Evolutionary conservation across 257 asterid species (phyloP), one percentile per base, ranked within the genome.

Genomic region (Nicotiana noctiflora): DNA sequence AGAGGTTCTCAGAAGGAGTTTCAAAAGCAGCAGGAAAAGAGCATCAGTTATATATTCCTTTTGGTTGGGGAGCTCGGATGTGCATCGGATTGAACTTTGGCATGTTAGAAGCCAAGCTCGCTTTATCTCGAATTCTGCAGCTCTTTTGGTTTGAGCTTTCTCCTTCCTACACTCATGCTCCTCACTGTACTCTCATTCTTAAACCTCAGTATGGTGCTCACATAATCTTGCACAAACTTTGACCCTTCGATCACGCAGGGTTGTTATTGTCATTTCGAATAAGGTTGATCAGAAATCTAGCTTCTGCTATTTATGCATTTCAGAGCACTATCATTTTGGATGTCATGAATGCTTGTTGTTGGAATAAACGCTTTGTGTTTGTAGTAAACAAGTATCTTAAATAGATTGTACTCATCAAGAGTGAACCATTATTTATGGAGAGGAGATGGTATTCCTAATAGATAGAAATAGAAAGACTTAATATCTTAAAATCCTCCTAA

Each of bases 21-120:
- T 8, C 84, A 0, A 81, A 81, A 9, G 84, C 83, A 0, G 37
- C 59, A 8, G 46, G 11, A 7, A 70, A 53, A 55, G 80, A 53
- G 13, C 37, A 10, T 40, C 46, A 40, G 6, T 1, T 72, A 55
- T 80, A 44, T 34, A 66, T 64, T 17, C 77, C 83, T 1, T 80
- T 80, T 17, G 83, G 83, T 52, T 80, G 83, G 83, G 83, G 83
- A 19, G n/a, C 83, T 3, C 51, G 83, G 2, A 49, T 63, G 13
- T 80, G 83, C 55, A 15, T 80, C 0, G 79, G 83, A 1, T 8
- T 40, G n/a, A 66, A 40, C 14, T 80, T 80, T 32, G 78, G 65
- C 0, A 52, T 80, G 62, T 0, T 18, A 0, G 80, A 76, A 57
- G 67, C 80, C 1, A 76, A 76, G 21, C 34, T 76, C 4, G 1